Conservation (phyloP, 1,284 basidiomycete genomes). For the Dichomitus squalens region DNA sequence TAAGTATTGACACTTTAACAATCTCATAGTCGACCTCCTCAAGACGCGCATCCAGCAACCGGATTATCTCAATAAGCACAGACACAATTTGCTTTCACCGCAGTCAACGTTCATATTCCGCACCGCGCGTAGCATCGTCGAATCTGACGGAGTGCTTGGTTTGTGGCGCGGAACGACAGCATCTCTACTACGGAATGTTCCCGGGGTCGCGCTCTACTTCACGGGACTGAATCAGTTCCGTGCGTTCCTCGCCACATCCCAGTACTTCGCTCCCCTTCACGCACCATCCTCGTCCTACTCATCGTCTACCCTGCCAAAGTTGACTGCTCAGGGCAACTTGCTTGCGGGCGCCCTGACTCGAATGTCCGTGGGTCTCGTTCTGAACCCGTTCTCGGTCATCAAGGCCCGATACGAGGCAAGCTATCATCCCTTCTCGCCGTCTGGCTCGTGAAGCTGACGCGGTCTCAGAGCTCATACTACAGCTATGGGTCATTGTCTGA, state of each 20-base stretch:
- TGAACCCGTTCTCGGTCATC: slow-evolving; percentile 94
- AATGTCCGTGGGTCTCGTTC: slow-evolving; percentile 82
- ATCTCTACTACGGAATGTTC: slow-evolving; percentile 85
- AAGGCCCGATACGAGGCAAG: slow-evolving; percentile 94
- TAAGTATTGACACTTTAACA: neutral
- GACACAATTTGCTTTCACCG: slow-evolving; percentile 29
- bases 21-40: slow-evolving; percentile 74
- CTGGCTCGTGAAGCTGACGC: neutral
- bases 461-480: slow-evolving; percentile 75
- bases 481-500: slow-evolving; percentile 64
- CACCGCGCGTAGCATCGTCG: slow-evolving; percentile 62
- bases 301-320: slow-evolving; percentile 72
- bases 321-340: slow-evolving; percentile 84
- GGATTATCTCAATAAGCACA: slow-evolving; percentile 46
- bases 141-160: slow-evolving; percentile 62
- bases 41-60: slow-evolving; percentile 88
- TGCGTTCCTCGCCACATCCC: slow-evolving; percentile 64
- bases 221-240: slow-evolving; percentile 84
- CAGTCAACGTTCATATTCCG: slow-evolving; percentile 40
- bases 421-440: slow-evolving; percentile 8
- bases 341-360: slow-evolving; percentile 88
- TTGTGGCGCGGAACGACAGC: slow-evolving; percentile 89
- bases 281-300: slow-evolving; percentile 26
- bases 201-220: slow-evolving; percentile 93
- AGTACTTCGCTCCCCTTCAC: slow-evolving; percentile 55